Conservation (phyloP, 305 asterid genomes). For the Solanum hybrid region DNA sequence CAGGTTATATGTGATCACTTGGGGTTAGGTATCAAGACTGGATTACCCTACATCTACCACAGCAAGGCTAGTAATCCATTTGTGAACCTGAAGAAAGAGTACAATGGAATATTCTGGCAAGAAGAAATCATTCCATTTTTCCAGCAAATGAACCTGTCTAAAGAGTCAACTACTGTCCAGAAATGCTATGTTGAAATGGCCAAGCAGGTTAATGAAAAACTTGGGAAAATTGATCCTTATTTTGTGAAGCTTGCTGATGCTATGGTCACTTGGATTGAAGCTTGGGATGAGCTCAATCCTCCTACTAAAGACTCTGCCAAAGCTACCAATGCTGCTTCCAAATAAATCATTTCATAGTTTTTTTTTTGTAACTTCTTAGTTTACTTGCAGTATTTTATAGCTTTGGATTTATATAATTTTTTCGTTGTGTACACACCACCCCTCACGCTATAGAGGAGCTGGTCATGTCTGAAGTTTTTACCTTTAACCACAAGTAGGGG, state of each 20-base stretch:
- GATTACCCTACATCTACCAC: conserved; percentile 53
- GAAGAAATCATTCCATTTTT: conserved; percentile 64
- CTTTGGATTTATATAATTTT: neutral
- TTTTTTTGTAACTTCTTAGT: neutral
- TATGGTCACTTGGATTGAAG: conserved; percentile 60
- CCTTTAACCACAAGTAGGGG: neutral
- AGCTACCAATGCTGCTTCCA: conserved; percentile 4
- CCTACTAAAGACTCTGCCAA: conserved; percentile 11
- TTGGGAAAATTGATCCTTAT: conserved; percentile 42
- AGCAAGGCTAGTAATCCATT: conserved; percentile 71
- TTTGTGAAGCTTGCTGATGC: conserved; percentile 51
- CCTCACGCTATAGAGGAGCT: neutral
- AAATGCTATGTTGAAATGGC: conserved; percentile 48
- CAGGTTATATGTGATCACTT: conserved; percentile 58
- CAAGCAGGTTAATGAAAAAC: conserved; percentile 44
- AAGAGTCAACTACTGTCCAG: conserved; percentile 46
- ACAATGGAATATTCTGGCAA: conserved; percentile 68
- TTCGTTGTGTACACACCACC: neutral
- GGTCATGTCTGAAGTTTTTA: neutral
- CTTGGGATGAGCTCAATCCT: conserved; percentile 56
- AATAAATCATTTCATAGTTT: neutral
- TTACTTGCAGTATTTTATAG: neutral
- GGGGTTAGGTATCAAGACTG: conserved; percentile 53
- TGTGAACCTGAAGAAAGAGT: conserved; percentile 51
- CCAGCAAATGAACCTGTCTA: conserved; percentile 33